Evolutionary conservation across 139 green algal species (phyloP).

Genomic region (Micractinium sp.): DNA sequence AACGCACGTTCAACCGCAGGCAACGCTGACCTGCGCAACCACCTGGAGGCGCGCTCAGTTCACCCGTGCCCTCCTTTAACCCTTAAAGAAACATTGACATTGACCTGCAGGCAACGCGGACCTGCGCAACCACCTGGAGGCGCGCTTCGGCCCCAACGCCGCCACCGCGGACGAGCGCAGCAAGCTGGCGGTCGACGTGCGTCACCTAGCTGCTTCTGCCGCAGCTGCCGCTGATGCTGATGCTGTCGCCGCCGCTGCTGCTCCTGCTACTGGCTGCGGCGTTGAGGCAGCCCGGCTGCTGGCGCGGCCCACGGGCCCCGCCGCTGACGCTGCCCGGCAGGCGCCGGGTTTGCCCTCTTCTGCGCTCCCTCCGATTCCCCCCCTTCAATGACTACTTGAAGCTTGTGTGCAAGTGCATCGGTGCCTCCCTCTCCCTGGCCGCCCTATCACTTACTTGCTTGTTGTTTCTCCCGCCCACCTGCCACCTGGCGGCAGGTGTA

Average conservation of each 20-base stretch:
- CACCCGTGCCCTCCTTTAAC: background rate
- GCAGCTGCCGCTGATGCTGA: background rate
- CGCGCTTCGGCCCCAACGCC: constrained; percentile 22
- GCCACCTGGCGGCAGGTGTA: constrained; percentile 56
- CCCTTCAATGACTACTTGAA: too few species aligned
- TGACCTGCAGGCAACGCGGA: constrained; percentile 70
- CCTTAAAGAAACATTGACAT: background rate
- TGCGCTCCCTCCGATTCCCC: too few species aligned
- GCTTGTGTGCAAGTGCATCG: too few species aligned
- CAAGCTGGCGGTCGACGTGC: constrained; percentile 75
- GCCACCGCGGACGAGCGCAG: constrained; percentile 56
- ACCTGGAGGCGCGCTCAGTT: constrained; percentile 53
- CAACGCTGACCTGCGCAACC: constrained; percentile 61
- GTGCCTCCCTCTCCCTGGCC: background rate
- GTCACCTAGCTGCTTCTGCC: background rate
- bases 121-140: constrained; percentile 67
- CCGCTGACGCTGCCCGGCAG: too few species aligned
- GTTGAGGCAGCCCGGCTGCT: too few species aligned
- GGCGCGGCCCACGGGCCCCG: too few species aligned
- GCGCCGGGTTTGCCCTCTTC: too few species aligned
- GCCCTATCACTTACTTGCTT: background rate
- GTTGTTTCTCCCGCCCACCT: background rate
- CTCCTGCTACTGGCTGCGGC: background rate
- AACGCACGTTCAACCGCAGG: constrained; percentile 46
- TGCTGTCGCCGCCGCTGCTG: background rate